A percentile compares a stretch with the other conserved stretches of the same genome.
These are phyloP conservation scores for Ceratobasidium sp. DNA, from an alignment of 1,284 basidiomycete species.

Conservation along the genomic window DNA sequence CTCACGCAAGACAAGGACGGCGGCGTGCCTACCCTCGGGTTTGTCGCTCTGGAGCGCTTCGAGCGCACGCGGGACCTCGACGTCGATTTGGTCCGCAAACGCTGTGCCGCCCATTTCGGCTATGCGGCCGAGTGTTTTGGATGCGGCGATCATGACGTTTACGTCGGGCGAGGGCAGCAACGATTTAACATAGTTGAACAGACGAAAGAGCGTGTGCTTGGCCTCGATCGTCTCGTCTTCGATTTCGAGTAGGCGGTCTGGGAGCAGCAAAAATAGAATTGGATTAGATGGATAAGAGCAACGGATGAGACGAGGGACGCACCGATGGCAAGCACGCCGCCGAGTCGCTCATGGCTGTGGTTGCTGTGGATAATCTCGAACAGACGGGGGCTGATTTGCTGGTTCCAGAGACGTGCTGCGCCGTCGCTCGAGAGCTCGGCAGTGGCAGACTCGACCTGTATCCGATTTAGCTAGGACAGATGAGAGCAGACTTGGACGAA, in stretches of 20 bases:
- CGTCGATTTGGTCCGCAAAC: constrained; percentile 86
- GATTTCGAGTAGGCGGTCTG: constrained; percentile 74
- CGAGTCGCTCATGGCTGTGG: constrained; percentile 75
- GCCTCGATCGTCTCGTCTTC: constrained; percentile 75
- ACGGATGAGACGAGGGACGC: constrained; percentile 46
- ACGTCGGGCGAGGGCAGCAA: constrained; percentile 84
- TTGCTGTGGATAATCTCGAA: constrained; percentile 86
- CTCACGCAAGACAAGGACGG: constrained; percentile 89
- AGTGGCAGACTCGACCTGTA: constrained; percentile 70
- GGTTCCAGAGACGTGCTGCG: constrained; percentile 80
- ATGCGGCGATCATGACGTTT: constrained; percentile 87
- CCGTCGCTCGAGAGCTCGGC: constrained; percentile 80
- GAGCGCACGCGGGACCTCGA: constrained; percentile 82
- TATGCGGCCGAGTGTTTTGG: constrained; percentile 83
- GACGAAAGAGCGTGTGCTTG: constrained; percentile 72
- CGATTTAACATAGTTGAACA: constrained; percentile 91
- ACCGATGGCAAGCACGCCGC: constrained; percentile 85
- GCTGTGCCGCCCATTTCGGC: constrained; percentile 80
- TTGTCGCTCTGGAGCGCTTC: constrained; percentile 68
- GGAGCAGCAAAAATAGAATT: constrained; percentile 43
- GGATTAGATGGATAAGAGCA: constrained; percentile 41
- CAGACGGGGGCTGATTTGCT: constrained; percentile 76
- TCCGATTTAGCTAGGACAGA: constrained; percentile 37
- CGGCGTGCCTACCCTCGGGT: constrained; percentile 80
- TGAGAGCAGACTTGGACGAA: constrained; percentile 35